Conservation (phyloP, 345 rosid genomes). For the Salix caprea region DNA sequence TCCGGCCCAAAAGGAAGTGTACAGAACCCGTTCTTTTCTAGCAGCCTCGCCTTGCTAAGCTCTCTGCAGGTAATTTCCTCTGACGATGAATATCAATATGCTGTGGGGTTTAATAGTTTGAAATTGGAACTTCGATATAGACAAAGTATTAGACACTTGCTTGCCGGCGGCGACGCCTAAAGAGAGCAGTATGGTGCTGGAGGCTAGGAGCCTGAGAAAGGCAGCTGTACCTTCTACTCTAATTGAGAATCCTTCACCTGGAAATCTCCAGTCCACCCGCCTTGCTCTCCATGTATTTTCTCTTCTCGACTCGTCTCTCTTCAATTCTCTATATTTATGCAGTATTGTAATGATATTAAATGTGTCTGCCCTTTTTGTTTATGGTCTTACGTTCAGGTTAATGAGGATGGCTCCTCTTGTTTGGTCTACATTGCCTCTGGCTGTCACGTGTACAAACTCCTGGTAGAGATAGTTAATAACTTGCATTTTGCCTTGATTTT, state of each 20-base stretch:
- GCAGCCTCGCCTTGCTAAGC: not conserved
- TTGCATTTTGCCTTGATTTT: not conserved
- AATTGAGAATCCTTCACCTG: slow-evolving; percentile 56
- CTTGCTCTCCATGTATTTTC: slow-evolving; percentile 55
- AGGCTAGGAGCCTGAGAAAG: slow-evolving; percentile 47
- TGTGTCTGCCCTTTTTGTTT: too few relatives aligned
- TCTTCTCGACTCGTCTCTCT: not conserved
- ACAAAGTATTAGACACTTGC: too few relatives aligned
- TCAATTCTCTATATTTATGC: not conserved
- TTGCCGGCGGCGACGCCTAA: too few relatives aligned
- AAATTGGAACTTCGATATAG: too few relatives aligned
- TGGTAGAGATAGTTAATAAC: slow-evolving; percentile 16
- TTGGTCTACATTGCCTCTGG: slow-evolving; percentile 66
- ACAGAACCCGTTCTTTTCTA: not conserved
- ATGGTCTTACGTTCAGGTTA: slow-evolving; percentile 26
- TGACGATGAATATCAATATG: too few relatives aligned
- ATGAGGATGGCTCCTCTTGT: slow-evolving; percentile 42
- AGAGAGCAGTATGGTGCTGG: slow-evolving; percentile 20
- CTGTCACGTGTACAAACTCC: slow-evolving; percentile 44
- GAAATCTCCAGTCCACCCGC: slow-evolving; percentile 57
- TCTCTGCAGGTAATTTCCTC: too few relatives aligned
- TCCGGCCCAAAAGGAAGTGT: not conserved
- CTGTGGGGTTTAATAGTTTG: too few relatives aligned
- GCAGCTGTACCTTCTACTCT: slow-evolving; percentile 48
- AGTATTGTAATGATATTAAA: too few relatives aligned